A percentile compares a stretch with the other conserved stretches of the same genome.
These are phyloP conservation scores for Tephrocybe sp. DNA, from an alignment of 768 basidiomycete genomes.

Conservation along the genomic window DNA sequence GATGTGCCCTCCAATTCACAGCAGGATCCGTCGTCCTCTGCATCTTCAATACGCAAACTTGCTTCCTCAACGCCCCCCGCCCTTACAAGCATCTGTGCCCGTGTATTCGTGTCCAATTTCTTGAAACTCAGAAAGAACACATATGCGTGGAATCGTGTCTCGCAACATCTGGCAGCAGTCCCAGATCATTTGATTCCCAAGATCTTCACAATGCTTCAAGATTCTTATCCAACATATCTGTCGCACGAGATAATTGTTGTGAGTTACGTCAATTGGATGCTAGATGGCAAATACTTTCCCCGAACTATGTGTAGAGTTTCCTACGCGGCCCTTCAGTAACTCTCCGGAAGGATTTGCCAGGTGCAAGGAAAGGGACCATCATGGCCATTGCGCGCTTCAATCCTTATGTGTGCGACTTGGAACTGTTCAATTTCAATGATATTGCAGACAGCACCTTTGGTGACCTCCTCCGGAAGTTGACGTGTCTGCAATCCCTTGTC, in stretches of 20 bases:
- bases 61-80: constrained; percentile 36
- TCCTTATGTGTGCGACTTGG: constrained; percentile 42
- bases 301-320: constrained; percentile 45
- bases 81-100: constrained; percentile 49
- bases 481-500: constrained; percentile 44
- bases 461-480: constrained; percentile 43
- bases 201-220: constrained; percentile 51
- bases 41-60: constrained; percentile 45
- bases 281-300: not conserved
- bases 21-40: constrained; percentile 48
- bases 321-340: constrained; percentile 51
- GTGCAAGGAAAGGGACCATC: constrained; percentile 52
- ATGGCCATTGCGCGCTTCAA: constrained; percentile 38
- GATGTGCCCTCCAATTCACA: constrained; percentile 35
- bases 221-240: constrained; percentile 50
- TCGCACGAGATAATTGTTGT: constrained; percentile 58
- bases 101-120: constrained; percentile 50
- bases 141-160: constrained; percentile 38
- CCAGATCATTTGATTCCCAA: constrained; percentile 53
- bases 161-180: constrained; percentile 41
- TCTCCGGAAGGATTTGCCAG: constrained; percentile 50
- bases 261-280: constrained; percentile 15
- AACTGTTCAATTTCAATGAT: constrained; percentile 52
- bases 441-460: constrained; percentile 54
- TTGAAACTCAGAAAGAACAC: constrained; percentile 37